Evolutionary conservation across 768 basidiomycete genomes (phyloP).

Genomic region (Termitomyces sp.): DNA sequence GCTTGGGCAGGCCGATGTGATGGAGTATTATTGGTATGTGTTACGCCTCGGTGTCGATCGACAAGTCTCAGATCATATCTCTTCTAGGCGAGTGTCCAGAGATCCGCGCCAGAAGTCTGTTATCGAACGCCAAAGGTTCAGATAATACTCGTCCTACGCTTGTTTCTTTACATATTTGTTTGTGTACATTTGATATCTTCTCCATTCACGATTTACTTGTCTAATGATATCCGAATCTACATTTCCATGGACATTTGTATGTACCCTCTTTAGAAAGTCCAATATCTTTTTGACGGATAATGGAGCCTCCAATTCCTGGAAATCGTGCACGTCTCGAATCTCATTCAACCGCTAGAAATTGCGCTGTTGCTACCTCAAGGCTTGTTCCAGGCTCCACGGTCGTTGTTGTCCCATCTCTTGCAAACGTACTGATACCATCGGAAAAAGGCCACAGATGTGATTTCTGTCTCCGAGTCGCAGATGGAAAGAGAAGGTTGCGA

Average conservation of each 20-base stretch:
- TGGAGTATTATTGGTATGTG: conserved; percentile 87
- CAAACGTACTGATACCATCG: conserved; percentile 41
- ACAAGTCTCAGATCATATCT: background rate
- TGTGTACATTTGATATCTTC: background rate
- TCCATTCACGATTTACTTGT: background rate
- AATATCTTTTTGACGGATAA: background rate
- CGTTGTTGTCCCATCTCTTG: conserved; percentile 37
- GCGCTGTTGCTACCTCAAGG: conserved; percentile 35
- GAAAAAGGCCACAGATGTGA: conserved; percentile 70
- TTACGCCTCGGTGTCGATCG: background rate
- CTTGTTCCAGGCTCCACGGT: conserved; percentile 45
- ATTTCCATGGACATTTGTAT: background rate
- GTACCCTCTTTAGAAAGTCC: background rate
- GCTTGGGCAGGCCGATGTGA: conserved; percentile 85
- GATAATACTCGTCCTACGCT: conserved; percentile 28
- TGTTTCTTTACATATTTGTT: background rate
- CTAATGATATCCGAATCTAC: background rate
- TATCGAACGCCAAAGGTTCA: conserved; percentile 65
- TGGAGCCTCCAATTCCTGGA: conserved; percentile 1
- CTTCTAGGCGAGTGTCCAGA: conserved; percentile 72
- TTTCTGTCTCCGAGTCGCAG: conserved; percentile 40
- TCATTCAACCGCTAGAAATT: conserved; percentile 45
- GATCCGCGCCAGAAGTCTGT: conserved; percentile 71
- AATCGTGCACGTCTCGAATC: conserved; percentile 28
- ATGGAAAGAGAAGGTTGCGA: conserved; percentile 30